A percentile compares a stretch with the other conserved stretches of the same genome.
These are phyloP conservation scores for Phlyctochytrium bullatum DNA, from an alignment of 192 early-diverging fungal genomes.

Conservation along the genomic window DNA sequence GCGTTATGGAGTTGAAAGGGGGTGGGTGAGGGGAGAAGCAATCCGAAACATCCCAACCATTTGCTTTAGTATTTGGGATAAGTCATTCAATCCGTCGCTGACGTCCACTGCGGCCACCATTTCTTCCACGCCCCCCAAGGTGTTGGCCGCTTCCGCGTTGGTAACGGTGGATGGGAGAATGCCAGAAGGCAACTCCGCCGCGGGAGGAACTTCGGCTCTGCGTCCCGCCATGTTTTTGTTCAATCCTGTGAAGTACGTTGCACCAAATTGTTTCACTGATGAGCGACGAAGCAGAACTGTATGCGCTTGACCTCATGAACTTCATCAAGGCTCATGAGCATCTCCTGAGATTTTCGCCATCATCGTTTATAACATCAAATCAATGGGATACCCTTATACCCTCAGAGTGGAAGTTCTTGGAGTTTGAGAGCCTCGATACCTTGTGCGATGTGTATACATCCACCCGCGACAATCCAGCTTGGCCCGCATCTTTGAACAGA, in stretches of 20 bases:
- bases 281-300: neutral
- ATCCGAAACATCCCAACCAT: neutral
- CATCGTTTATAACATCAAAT: neutral
- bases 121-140: neutral
- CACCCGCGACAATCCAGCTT: too few relatives aligned
- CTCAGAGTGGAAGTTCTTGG: neutral
- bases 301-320: neutral
- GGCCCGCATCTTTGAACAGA: too few relatives aligned
- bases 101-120: neutral
- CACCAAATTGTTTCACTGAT: too few relatives aligned
- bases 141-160: too few relatives aligned
- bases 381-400: neutral
- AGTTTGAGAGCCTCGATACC: conserved; percentile 1
- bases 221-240: too few relatives aligned
- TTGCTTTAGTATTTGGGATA: neutral
- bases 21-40: too few relatives aligned
- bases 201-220: neutral
- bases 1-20: too few relatives aligned
- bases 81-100: neutral
- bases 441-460: too few relatives aligned
- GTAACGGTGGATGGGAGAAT: too few relatives aligned
- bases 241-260: too few relatives aligned
- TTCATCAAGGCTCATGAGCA: neutral
- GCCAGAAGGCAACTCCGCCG: neutral
- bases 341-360: neutral